Percentiles rank a stretch among this genome's conserved stretches.
phyloP scores from a whole-genome alignment of 129 eudicot genomes.

The Cynara cardunculus region DNA sequence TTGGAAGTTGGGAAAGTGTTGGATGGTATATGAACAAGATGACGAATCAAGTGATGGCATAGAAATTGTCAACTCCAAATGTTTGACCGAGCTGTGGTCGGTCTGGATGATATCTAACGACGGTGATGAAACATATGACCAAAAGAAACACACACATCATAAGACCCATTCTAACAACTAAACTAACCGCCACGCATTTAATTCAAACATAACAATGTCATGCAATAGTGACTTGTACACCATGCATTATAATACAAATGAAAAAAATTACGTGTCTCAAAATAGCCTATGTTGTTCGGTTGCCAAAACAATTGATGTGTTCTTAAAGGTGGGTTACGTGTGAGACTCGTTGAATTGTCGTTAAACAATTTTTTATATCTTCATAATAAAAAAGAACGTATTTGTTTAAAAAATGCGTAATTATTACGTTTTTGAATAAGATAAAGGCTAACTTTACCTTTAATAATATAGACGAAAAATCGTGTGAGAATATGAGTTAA shows the following conservation, averaged over 20 bases:
- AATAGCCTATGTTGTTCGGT: too few species aligned
- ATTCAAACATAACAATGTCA: not conserved
- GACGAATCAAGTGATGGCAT: conserved; percentile 24
- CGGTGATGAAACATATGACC: conserved; percentile 4
- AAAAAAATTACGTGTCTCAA: too few species aligned
- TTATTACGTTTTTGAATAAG: too few species aligned
- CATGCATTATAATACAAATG: not conserved
- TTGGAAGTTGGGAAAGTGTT: conserved; percentile 2
- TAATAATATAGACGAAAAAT: too few species aligned
- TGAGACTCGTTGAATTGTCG: too few species aligned
- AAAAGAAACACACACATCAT: not conserved
- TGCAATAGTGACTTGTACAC: not conserved
- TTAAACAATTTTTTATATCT: too few species aligned
- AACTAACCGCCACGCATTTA: not conserved
- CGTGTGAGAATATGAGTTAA: too few species aligned
- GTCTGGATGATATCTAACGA: conserved; percentile 23
- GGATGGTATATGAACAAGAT: conserved; percentile 22
- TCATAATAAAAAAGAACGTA: too few species aligned
- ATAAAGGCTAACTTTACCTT: too few species aligned
- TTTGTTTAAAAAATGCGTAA: too few species aligned
- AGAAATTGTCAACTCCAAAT: conserved; percentile 34
- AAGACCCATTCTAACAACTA: conserved; percentile 20
- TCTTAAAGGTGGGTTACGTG: too few species aligned
- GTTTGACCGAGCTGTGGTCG: conserved; percentile 27
- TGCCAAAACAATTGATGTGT: too few species aligned